Evolutionary conservation across 257 asterid species (phyloP).

Genomic region (Solanum verrucosum): DNA sequence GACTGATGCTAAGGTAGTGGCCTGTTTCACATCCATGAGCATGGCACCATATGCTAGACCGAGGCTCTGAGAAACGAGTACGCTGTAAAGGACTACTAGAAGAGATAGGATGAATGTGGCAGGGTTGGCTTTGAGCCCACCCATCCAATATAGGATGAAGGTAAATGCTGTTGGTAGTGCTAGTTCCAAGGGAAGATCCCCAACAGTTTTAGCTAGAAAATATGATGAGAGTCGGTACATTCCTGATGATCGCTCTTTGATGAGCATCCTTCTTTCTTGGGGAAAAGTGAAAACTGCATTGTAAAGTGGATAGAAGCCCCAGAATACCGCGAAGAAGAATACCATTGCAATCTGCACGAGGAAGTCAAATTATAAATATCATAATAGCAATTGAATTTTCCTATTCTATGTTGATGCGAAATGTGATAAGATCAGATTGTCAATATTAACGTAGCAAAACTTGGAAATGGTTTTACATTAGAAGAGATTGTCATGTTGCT

Average conservation of each 20-base stretch:
- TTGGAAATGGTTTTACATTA: not conserved
- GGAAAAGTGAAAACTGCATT: slow-evolving; percentile 96
- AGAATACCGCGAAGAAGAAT: slow-evolving; percentile 89
- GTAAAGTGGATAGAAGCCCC: slow-evolving; percentile 99
- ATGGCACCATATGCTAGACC: slow-evolving; percentile 91
- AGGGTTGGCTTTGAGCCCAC: slow-evolving; percentile 88
- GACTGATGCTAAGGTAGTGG: slow-evolving; percentile 92
- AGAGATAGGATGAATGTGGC: slow-evolving; percentile 73
- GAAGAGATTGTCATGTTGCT: not conserved
- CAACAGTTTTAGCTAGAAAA: slow-evolving; percentile 77
- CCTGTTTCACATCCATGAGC: slow-evolving; percentile 94
- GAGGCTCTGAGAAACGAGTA: slow-evolving; percentile 86
- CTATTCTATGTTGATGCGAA: not conserved
- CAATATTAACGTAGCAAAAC: not conserved
- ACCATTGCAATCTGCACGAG: slow-evolving; percentile 79
- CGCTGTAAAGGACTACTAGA: slow-evolving; percentile 70
- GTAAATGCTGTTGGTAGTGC: slow-evolving; percentile 94
- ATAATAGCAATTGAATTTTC: not conserved
- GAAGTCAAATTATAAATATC: slow-evolving; percentile 6
- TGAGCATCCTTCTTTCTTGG: slow-evolving; percentile 86
- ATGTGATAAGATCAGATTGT: not conserved
- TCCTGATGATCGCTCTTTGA: slow-evolving; percentile 87
- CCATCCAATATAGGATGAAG: slow-evolving; percentile 95
- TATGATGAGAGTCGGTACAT: slow-evolving; percentile 97
- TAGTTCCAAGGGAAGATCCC: slow-evolving; percentile 91